phyloP scores from a whole-genome alignment of 140 eudicot species.

The Flaveria floridana region DNA sequence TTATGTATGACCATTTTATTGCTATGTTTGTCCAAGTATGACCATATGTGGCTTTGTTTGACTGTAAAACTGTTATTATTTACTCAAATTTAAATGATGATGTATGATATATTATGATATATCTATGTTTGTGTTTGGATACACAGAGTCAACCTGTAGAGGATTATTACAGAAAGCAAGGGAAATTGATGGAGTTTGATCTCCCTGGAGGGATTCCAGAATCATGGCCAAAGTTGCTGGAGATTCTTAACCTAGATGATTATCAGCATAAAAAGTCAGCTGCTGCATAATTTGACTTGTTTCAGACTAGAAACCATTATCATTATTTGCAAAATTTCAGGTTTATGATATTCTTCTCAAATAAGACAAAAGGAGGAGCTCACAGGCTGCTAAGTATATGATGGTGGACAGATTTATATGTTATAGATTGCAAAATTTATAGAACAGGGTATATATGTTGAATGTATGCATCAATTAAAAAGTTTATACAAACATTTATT shows the following conservation, averaged over 20 bases:
- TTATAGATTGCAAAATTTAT: conserved; percentile 1
- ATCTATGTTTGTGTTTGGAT: conserved; percentile 10
- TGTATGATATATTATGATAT: not conserved
- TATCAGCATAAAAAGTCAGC: conserved; percentile 62
- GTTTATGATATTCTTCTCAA: conserved; percentile 14
- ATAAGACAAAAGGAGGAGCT: conserved; percentile 7
- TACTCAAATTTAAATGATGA: conserved; percentile 3
- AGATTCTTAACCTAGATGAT: conserved; percentile 69
- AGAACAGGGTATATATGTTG: conserved; percentile 14
- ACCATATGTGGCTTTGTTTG: not conserved
- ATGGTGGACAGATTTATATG: conserved; percentile 3
- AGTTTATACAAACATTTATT: not conserved
- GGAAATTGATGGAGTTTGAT: conserved; percentile 67
- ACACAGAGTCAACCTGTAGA: conserved; percentile 78
- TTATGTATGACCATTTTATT: too few species aligned
- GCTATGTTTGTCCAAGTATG: not conserved
- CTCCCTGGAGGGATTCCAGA: conserved; percentile 89
- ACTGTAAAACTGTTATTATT: not conserved
- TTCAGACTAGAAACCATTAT: conserved; percentile 1
- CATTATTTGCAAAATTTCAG: conserved; percentile 6
- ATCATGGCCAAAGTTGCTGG: conserved; percentile 82
- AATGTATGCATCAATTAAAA: conserved; percentile 14
- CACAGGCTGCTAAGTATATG: conserved; percentile 6
- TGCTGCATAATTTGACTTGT: conserved; percentile 40
- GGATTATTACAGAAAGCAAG: conserved; percentile 59